Percentiles rank a stretch among this genome's conserved stretches.
These are phyloP conservation scores for Colletotrichum tropicicola DNA, from an alignment of 2,329 filamentous ascomycete species.

Conservation along the genomic window DNA sequence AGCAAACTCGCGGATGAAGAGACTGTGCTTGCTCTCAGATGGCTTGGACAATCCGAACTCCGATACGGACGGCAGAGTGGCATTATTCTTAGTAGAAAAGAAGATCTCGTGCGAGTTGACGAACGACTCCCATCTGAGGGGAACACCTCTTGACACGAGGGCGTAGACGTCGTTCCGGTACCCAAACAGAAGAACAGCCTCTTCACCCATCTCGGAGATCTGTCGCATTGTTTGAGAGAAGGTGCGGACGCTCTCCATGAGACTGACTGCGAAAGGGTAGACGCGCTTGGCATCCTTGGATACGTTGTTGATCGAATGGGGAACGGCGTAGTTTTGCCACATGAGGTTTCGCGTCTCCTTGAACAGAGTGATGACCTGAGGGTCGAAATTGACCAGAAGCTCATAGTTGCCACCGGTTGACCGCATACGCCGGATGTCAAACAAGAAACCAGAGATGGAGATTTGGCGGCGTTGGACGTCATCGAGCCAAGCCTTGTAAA, in stretches of 20 bases:
- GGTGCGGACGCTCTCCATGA: slow-evolving; percentile 98
- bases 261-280: slow-evolving; percentile 95
- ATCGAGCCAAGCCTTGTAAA: slow-evolving; percentile 94
- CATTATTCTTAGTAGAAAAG: slow-evolving; percentile 62
- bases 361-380: slow-evolving; percentile 96
- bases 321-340: slow-evolving; percentile 94
- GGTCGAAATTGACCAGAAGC: slow-evolving; percentile 94
- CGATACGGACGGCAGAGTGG: slow-evolving; percentile 43
- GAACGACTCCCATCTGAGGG: slow-evolving; percentile 96
- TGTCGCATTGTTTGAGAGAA: slow-evolving; percentile 87
- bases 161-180: slow-evolving; percentile 91
- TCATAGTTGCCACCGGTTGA: slow-evolving; percentile 91
- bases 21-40: slow-evolving; percentile 90
- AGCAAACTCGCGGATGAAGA: slow-evolving; percentile 95
- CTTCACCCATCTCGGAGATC: slow-evolving; percentile 86
- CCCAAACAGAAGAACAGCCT: slow-evolving; percentile 86
- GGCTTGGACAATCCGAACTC: slow-evolving; percentile 59
- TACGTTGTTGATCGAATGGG: slow-evolving; percentile 92
- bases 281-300: slow-evolving; percentile 99
- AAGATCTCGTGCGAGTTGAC: slow-evolving; percentile 94
- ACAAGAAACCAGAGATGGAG: slow-evolving; percentile 90
- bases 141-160: slow-evolving; percentile 86
- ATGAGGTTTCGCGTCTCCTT: slow-evolving; percentile 97
- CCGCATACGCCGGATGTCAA: slow-evolving; percentile 87
- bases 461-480: slow-evolving; percentile 91